Conservation (phyloP, 2,329 filamentous ascomycete genomes). For the Plectosphaerella sp. region DNA sequence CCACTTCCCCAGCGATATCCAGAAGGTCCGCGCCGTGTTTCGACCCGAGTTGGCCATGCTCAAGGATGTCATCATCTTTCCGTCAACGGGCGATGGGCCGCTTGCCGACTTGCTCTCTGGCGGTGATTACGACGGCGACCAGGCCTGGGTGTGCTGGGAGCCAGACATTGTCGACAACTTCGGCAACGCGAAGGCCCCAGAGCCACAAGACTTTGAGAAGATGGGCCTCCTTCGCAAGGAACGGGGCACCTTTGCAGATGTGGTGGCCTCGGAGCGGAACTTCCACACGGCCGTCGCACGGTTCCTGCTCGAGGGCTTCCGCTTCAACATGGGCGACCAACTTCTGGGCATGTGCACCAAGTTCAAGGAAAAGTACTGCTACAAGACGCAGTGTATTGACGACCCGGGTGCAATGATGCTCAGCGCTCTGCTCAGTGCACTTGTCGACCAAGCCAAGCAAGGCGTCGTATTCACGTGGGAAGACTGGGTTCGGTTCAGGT, state of each 20-base stretch:
- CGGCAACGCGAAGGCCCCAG: slow-evolving; percentile 49
- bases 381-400: slow-evolving; percentile 48
- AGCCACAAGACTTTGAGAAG: slow-evolving; percentile 36
- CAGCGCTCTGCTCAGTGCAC: slow-evolving; percentile 44
- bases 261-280: slow-evolving; percentile 20
- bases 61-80: slow-evolving; percentile 77
- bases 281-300: slow-evolving; percentile 24
- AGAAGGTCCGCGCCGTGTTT: slow-evolving; percentile 58
- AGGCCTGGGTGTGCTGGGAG: slow-evolving; percentile 77
- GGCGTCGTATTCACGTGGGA: slow-evolving; percentile 41
- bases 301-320: slow-evolving; percentile 50
- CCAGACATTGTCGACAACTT: slow-evolving; percentile 62
- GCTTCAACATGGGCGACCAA: slow-evolving; percentile 51
- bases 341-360: slow-evolving; percentile 61
- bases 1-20: slow-evolving; percentile 67
- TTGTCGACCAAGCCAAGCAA: slow-evolving; percentile 57
- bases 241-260: slow-evolving; percentile 37
- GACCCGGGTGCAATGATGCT: slow-evolving; percentile 39
- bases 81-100: slow-evolving; percentile 54
- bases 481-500: slow-evolving; percentile 34
- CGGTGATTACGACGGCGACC: slow-evolving; percentile 78
- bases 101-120: slow-evolving; percentile 70
- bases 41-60: slow-evolving; percentile 59
- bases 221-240: slow-evolving; percentile 47
- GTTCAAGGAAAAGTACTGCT: slow-evolving; percentile 59